A percentile compares a stretch with the other conserved stretches of the same genome.
These are phyloP conservation scores for Glebionis coronaria DNA, from an alignment of 129 eudicot species.

Conservation along the genomic window DNA sequence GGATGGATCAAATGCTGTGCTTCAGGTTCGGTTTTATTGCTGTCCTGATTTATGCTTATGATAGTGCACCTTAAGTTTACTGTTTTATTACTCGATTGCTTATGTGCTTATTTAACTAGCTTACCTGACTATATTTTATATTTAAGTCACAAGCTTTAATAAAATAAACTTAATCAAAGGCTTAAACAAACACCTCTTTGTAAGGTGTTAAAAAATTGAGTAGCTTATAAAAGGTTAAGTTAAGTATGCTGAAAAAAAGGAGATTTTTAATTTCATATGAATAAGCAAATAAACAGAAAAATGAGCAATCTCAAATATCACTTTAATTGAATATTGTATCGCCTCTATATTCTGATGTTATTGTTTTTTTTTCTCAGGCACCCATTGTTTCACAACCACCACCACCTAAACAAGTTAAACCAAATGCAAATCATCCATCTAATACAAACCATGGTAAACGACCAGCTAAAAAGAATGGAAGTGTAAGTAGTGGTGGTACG, in stretches of 20 bases:
- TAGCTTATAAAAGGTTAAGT: too few relatives aligned
- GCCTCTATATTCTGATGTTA: too few relatives aligned
- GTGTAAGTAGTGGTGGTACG: constrained; percentile 41
- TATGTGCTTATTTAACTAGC: too few relatives aligned
- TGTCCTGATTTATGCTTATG: neutral
- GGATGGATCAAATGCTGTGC: constrained; percentile 39
- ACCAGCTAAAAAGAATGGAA: constrained; percentile 36
- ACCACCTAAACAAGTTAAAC: constrained; percentile 36
- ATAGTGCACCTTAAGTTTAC: neutral
- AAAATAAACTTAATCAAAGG: too few relatives aligned
- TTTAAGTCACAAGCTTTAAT: too few relatives aligned
- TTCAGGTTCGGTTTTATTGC: constrained; percentile 34
- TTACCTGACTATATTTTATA: too few relatives aligned
- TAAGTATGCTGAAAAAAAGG: neutral
- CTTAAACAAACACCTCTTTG: too few relatives aligned
- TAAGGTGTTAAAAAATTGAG: too few relatives aligned
- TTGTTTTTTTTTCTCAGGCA: constrained; percentile 36
- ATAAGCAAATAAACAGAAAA: too few relatives aligned
- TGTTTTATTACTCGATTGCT: neutral
- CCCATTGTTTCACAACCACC: constrained; percentile 47
- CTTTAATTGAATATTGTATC: too few relatives aligned
- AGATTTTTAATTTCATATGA: neutral
- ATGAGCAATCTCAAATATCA: too few relatives aligned
- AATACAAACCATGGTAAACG: constrained; percentile 41
- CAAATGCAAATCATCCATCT: constrained; percentile 36